A percentile compares a stretch with the other conserved stretches of the same genome.
Evolutionary conservation across 176 grass and related monocot genomes (phyloP).

Genomic region (Rhynchospora breviuscula): DNA sequence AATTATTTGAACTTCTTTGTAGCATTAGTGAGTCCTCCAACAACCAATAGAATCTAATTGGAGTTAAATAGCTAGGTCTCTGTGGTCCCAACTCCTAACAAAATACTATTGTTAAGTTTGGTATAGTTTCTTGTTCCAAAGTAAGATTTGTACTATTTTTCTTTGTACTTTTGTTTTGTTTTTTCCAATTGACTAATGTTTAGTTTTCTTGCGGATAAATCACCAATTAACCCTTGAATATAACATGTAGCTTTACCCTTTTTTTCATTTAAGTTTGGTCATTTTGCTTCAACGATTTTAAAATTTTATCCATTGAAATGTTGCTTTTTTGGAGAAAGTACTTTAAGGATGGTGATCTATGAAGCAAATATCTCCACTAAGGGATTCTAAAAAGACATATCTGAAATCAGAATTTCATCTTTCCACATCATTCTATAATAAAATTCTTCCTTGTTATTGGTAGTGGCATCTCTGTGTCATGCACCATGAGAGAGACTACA

Average conservation of each 20-base stretch:
- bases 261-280: neutral
- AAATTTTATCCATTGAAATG: neutral
- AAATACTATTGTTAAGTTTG: neutral
- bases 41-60: neutral
- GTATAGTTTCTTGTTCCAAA: neutral
- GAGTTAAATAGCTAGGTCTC: conserved; percentile 1
- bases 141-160: neutral
- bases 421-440: conserved; percentile 2
- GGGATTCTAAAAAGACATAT: neutral
- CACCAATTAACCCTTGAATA: neutral
- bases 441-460: neutral
- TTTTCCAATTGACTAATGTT: neutral
- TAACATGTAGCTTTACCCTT: neutral
- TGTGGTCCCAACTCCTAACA: neutral
- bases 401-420: neutral
- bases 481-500: conserved; percentile 1
- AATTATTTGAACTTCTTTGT: neutral
- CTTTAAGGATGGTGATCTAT: neutral
- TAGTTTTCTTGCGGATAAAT: neutral
- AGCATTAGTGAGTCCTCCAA: neutral
- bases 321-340: neutral
- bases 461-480: conserved; percentile 14
- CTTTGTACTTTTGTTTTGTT: neutral
- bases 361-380: neutral
- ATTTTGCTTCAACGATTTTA: neutral